Base-by-base conservation (phyloP, 2,329 filamentous ascomycete species). In the Cladosporium sp. region DNA sequence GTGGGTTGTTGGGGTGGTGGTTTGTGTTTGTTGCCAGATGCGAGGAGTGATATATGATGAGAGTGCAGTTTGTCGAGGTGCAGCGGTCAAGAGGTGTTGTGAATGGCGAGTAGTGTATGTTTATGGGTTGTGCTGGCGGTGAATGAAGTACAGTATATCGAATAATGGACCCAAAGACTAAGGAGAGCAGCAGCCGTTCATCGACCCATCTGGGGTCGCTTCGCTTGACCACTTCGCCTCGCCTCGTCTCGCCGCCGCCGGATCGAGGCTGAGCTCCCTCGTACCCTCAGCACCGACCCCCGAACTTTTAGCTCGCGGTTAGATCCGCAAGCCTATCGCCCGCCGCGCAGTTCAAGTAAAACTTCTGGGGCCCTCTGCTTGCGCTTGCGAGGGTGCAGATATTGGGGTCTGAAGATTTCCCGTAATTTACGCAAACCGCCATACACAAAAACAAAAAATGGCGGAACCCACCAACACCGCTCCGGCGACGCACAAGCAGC, bases 401-500 rank as follows among this genome's bases (percentile, higher is more conserved):
- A 44, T 44, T 44, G 38, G 38, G 38, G 41, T 47, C 41, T 47
- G 41, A 47, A 47, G 41, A 47, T 11, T 47, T 47, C 28, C 52
- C 34, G 8, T 32, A 32, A 2, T 32, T 10, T 4, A 58, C 55
- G 41, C 12, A 38, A 15, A 36, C 4, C 57, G 26, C 38, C 52
- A 47, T 47, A 47, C n/a, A n/a, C 1, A 36, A 8, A 49, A 30
- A 15, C 32, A 8, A 54, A 72, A 58, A 58, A 79, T 79, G 59
- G 78, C 82, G 49, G 84, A 80, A 67, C 80, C 85, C 41, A 79
- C 80, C 26, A 66, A 65, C 14, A 80, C 84, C 41, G 90, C 92
- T 21, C 93, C 93, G 12, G 88, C 89, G 69, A 92, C 96, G 71
- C 88, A 90, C 80, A 93, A 87, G 70, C 95, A 99, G 79, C 88